phyloP scores from a whole-genome alignment of 345 rosid species.

The Physaria fendleri region DNA sequence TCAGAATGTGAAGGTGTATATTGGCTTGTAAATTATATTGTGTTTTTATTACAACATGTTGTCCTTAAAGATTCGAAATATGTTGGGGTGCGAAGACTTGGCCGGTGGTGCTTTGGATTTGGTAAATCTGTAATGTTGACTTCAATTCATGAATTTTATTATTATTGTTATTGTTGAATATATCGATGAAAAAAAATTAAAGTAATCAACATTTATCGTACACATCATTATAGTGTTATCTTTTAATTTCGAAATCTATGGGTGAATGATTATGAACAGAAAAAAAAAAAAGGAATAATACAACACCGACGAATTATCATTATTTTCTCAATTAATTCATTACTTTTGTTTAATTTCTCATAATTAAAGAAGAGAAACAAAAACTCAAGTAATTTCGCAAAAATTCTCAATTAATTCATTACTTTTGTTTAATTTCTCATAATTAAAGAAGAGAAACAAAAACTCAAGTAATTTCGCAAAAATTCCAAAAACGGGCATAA shows the following conservation, averaged over 20 bases:
- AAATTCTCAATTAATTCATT: not conserved
- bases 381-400: too few relatives aligned
- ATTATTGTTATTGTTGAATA: not conserved
- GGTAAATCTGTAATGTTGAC: slow-evolving; percentile 15
- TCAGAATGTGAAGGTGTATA: not conserved
- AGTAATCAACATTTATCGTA: not conserved
- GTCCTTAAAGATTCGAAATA: slow-evolving; percentile 8
- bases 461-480: slow-evolving; percentile 15
- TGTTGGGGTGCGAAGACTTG: slow-evolving; percentile 14
- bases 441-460: not conserved
- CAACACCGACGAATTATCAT: slow-evolving; percentile 24
- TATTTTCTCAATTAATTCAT: too few relatives aligned
- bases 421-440: slow-evolving; percentile 8
- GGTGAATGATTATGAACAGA: not conserved
- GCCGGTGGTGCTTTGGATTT: slow-evolving; percentile 11
- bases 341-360: too few relatives aligned
- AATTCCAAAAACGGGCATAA: not conserved
- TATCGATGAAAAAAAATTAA: not conserved
- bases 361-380: too few relatives aligned
- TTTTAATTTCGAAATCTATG: not conserved
- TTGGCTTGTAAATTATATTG: too few relatives aligned
- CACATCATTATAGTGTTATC: not conserved
- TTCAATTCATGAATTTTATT: not conserved
- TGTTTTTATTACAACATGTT: slow-evolving; percentile 3
- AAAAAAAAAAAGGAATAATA: not conserved